Percentiles rank a stretch among this genome's conserved stretches.
Evolutionary conservation across 148 eudicot species (phyloP).

Genomic region (Spergularia marina): DNA sequence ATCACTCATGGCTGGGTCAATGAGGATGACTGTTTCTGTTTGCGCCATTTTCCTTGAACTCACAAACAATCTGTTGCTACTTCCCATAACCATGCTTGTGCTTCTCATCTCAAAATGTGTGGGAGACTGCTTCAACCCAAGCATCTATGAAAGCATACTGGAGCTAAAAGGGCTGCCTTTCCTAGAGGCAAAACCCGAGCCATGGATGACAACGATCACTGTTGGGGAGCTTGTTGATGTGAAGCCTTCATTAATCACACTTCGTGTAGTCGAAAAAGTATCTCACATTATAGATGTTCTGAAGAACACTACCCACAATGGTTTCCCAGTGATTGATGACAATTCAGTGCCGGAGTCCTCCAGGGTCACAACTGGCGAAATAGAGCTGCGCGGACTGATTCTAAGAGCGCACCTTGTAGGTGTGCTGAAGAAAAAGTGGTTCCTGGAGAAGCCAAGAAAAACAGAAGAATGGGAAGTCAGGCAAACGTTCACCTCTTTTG

Average conservation of each 20-base stretch:
- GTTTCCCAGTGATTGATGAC: slow-evolving; percentile 69
- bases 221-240: slow-evolving; percentile 73
- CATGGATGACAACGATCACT: slow-evolving; percentile 81
- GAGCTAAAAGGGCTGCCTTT: slow-evolving; percentile 85
- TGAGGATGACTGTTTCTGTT: slow-evolving; percentile 94
- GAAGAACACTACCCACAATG: slow-evolving; percentile 71
- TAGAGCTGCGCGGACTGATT: slow-evolving; percentile 57
- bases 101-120: slow-evolving; percentile 76
- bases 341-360: slow-evolving; percentile 33
- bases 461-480: slow-evolving; percentile 69
- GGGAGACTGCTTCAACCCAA: slow-evolving; percentile 78
- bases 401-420: slow-evolving; percentile 71
- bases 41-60: slow-evolving; percentile 87
- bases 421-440: slow-evolving; percentile 77
- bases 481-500: slow-evolving; percentile 49
- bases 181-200: slow-evolving; percentile 73
- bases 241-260: slow-evolving; percentile 51
- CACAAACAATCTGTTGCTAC: slow-evolving; percentile 70
- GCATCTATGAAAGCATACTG: slow-evolving; percentile 79
- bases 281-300: slow-evolving; percentile 58
- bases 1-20: slow-evolving; percentile 90
- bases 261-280: slow-evolving; percentile 69
- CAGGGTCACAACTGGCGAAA: slow-evolving; percentile 24
- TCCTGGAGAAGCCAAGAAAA: slow-evolving; percentile 48
- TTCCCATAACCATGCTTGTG: slow-evolving; percentile 83